These are phyloP conservation scores for Aquilaria malaccensis DNA, from an alignment of 345 rosid species.

Conservation along the genomic window DNA sequence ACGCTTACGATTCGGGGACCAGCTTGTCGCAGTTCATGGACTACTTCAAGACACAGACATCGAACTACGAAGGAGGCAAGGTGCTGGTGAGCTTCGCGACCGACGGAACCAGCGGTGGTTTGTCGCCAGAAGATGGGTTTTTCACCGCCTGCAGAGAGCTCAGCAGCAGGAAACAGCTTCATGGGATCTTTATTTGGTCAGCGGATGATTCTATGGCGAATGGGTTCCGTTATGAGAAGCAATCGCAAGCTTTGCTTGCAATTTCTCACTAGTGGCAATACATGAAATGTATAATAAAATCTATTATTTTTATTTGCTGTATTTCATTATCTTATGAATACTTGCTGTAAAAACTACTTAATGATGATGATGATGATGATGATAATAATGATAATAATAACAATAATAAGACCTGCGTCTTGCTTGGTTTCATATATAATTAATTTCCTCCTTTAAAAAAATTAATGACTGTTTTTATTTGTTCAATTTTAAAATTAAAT, in stretches of 20 bases:
- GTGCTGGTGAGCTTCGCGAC: conserved; percentile 23
- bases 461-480: no score
- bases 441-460: no score
- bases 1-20: conserved; percentile 27
- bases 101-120: conserved; percentile 23
- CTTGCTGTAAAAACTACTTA: no score
- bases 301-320: no score
- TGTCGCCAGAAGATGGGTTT: conserved; percentile 24
- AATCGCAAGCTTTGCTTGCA: conserved; percentile 26
- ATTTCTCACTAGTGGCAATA: conserved; percentile 13
- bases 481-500: no score
- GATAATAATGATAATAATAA: no score
- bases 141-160: conserved; percentile 29
- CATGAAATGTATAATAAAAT: no score
- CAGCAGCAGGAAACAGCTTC: conserved; percentile 18
- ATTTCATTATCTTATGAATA: no score
- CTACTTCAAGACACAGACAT: conserved; percentile 23
- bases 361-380: no score
- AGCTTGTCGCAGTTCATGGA: conserved; percentile 20
- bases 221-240: conserved; percentile 25
- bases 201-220: conserved; percentile 31
- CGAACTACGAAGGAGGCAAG: conserved; percentile 23
- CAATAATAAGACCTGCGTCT: no score
- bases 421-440: no score
- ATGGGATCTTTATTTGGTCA: conserved; percentile 35